A percentile compares a stretch with the other conserved stretches of the same genome.
phyloP scores from a whole-genome alignment of 768 basidiomycete genomes.

The Leccinellum luteum region DNA sequence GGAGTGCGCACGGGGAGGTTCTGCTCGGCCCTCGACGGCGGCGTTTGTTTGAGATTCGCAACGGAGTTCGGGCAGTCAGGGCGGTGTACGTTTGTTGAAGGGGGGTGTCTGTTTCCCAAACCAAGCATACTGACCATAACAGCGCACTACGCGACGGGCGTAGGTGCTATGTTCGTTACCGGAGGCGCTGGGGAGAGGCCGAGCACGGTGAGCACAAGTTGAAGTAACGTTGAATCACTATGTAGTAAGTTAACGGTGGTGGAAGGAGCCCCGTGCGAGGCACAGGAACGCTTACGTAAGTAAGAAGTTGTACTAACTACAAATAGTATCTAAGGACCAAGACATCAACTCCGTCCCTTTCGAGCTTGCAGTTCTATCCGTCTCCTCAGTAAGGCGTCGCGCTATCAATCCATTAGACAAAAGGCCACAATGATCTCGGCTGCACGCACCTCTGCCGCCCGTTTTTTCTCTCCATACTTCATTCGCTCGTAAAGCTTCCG shows the following conservation, averaged over 20 bases:
- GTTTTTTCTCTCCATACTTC: conserved; percentile 81
- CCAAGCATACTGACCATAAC: conserved; percentile 40
- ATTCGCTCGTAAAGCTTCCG: conserved; percentile 91
- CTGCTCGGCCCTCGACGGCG: conserved; percentile 48
- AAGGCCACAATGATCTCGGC: not conserved
- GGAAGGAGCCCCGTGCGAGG: not conserved
- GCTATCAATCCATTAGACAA: conserved; percentile 40
- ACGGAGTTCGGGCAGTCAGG: conserved; percentile 27
- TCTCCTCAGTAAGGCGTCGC: conserved; percentile 57
- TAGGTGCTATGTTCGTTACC: not conserved
- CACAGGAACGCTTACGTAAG: not conserved
- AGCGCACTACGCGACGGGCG: not conserved
- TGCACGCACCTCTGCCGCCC: conserved; percentile 68
- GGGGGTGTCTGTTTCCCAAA: conserved; percentile 33
- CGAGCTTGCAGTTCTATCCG: conserved; percentile 51
- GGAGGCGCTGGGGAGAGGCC: conserved; percentile 1
- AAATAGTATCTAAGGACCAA: not conserved
- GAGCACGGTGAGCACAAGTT: conserved; percentile 1
- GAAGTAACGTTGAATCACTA: not conserved
- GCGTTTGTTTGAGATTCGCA: conserved; percentile 28
- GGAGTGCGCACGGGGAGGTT: conserved; percentile 44
- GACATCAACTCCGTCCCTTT: not conserved
- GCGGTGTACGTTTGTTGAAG: conserved; percentile 27
- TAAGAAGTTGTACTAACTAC: not conserved
- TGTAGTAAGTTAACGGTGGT: not conserved